Base-by-base conservation (phyloP, 2,329 filamentous ascomycete genomes). In the Epichloe sibirici region DNA sequence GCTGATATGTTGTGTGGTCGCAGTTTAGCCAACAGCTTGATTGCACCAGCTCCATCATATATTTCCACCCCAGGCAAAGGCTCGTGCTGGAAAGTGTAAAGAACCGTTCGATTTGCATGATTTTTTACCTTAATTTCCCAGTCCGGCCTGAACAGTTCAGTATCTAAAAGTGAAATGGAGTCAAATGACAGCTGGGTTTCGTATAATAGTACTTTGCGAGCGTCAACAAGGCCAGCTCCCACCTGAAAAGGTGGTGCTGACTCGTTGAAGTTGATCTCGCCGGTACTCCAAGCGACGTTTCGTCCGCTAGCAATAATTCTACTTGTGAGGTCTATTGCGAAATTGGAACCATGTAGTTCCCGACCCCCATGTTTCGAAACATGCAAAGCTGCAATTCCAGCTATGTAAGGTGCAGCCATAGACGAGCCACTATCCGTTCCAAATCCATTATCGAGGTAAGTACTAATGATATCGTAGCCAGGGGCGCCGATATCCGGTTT, bases 321-420 rank as follows among this genome's bases (percentile, higher is more conserved):
- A 49, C 65, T 60, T 40, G 61, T 54, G 3, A 70, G 57, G 44
- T 62, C 59, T 53, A 59, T 65, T 25, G 65, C 66, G 15, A 69
- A 63, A 0, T 58, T 61, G 11, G 59, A 57, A 3, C 72, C 72
- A 51, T 73, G 63, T 1, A 63, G 54, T 50, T 63, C 61, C 15
- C 71, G 67, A 1, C 72, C 71, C 2, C 72, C 72, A 50, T 70
- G 61, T 25, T 69, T 59, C 7, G 69, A 65, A 44, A 75, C 66
- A 55, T 71, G 75, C 28, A 76, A 60, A 6, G 72, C 73, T 3
- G 71, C 72, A n/a, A 75, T 65, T 13, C 75, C 77, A 39, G 76
- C 74, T 25, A 77, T 66, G 53, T 77, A 77, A 0, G 77, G 77
- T 5, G 72, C 72, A 1, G 77, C 72, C 77, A 81, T 80, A 1